Evolutionary conservation across 148 eudicot genomes (phyloP).

Genomic region (Chenopodium suecicum): DNA sequence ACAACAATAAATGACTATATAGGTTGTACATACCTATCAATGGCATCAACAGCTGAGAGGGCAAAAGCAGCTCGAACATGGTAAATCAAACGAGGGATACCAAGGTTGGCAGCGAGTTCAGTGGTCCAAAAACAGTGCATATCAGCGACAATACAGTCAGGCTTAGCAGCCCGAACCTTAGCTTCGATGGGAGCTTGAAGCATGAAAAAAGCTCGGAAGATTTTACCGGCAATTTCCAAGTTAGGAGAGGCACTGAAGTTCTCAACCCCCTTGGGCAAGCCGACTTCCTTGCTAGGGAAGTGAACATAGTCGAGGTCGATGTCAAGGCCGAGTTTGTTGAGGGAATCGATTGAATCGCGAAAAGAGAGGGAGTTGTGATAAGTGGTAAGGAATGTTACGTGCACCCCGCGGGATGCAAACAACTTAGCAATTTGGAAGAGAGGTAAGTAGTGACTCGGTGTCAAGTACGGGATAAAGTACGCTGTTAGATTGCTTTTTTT

Average conservation of each 20-base stretch:
- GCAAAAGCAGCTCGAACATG: constrained; percentile 7
- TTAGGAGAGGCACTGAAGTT: neutral
- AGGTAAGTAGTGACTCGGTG: constrained; percentile 1
- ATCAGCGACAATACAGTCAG: constrained; percentile 11
- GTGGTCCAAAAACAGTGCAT: constrained; percentile 18
- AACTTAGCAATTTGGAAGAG: constrained; percentile 1
- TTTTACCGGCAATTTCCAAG: neutral
- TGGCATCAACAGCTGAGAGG: neutral
- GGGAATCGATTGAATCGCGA: neutral
- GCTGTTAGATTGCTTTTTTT: neutral
- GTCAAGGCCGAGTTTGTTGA: neutral
- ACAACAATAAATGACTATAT: no score
- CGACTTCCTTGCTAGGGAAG: constrained; percentile 2
- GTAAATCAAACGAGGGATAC: neutral
- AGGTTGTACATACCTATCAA: neutral
- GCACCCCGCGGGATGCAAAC: constrained; percentile 9
- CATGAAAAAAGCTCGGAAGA: constrained; percentile 3
- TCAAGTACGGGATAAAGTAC: neutral
- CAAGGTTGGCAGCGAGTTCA: constrained; percentile 1
- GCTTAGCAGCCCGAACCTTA: neutral
- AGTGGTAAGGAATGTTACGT: constrained; percentile 1
- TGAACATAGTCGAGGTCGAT: neutral
- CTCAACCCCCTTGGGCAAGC: constrained; percentile 1
- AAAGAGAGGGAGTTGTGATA: neutral
- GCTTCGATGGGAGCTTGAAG: constrained; percentile 9